These are phyloP conservation scores for Lachancea lanzarotensis DNA, from an alignment of 805 yeast species.

Conservation along the genomic window DNA sequence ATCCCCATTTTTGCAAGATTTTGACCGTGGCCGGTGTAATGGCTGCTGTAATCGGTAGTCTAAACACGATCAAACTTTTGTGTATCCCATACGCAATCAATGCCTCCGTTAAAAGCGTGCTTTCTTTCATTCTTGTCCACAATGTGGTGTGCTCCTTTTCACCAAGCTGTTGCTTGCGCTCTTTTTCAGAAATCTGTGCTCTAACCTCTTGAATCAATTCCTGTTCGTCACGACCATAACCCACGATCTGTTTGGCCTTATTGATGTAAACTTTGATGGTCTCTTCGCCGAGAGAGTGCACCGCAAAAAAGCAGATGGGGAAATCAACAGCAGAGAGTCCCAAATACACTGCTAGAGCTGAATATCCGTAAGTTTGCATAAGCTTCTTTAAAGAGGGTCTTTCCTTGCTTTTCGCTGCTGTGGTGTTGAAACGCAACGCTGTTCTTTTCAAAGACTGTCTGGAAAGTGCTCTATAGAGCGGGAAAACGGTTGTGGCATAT, in stretches of 20 bases:
- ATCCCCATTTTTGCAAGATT: conserved; percentile 67
- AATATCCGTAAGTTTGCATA: conserved; percentile 81
- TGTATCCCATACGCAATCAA: conserved; percentile 90
- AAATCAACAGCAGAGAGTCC: conserved; percentile 68
- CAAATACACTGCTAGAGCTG: conserved; percentile 81
- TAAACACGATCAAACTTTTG: conserved; percentile 73
- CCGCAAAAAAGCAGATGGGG: conserved; percentile 75
- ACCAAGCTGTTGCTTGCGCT: conserved; percentile 17
- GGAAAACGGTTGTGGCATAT: not conserved
- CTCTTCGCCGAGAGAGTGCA: conserved; percentile 85
- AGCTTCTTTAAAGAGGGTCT: conserved; percentile 47
- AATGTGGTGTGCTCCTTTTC: conserved; percentile 10
- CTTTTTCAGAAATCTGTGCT: conserved; percentile 24
- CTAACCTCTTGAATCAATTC: conserved; percentile 35
- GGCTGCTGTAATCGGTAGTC: conserved; percentile 89
- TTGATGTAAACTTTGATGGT: conserved; percentile 63
- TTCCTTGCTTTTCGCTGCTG: conserved; percentile 9
- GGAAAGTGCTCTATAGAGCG: not conserved
- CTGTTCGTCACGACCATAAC: conserved; percentile 48
- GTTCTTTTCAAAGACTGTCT: not conserved
- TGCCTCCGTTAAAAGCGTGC: conserved; percentile 69
- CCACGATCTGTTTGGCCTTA: conserved; percentile 51
- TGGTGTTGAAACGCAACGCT: conserved; percentile 1
- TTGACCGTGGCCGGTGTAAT: conserved; percentile 76
- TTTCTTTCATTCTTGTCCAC: conserved; percentile 28